Conservation (phyloP, 805 yeast genomes). For the Saccharomycopsis sp. region DNA sequence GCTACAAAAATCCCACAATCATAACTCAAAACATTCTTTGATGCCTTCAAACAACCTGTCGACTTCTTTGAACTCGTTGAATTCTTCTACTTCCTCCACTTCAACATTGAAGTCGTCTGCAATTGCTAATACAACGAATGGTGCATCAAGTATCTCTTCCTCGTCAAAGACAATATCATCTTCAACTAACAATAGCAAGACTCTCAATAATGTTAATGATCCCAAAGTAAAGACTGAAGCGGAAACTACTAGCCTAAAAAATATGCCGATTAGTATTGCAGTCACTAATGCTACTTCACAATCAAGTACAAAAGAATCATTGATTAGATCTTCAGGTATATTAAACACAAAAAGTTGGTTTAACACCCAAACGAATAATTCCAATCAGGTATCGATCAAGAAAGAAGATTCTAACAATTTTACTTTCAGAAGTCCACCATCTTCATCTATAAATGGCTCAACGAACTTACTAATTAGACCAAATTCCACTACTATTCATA, state of each 20-base stretch:
- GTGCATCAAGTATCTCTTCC: not conserved
- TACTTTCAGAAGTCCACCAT: not conserved
- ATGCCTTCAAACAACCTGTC: no score
- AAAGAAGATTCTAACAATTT: not conserved
- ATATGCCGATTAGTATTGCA: not conserved
- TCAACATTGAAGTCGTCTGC: constrained; percentile 5
- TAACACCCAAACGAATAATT: not conserved
- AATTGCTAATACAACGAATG: not conserved
- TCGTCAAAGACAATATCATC: not conserved
- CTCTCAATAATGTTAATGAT: no score
- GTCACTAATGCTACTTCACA: not conserved
- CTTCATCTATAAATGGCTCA: not conserved
- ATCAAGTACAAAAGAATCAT: not conserved
- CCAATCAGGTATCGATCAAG: not conserved
- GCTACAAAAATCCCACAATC: no score
- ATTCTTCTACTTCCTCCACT: constrained; percentile 5
- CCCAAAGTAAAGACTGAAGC: no score
- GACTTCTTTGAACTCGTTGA: constrained; percentile 10
- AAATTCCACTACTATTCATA: not conserved
- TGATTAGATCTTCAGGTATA: not conserved
- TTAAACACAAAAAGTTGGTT: not conserved
- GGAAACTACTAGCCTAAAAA: no score
- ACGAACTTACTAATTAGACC: not conserved
- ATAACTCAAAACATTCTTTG: no score
- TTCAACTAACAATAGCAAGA: not conserved